Evolutionary conservation across 352 stramenopile species (phyloP), one percentile per base, ranked within the genome.

Genomic region (Globisporangium splendens): DNA sequence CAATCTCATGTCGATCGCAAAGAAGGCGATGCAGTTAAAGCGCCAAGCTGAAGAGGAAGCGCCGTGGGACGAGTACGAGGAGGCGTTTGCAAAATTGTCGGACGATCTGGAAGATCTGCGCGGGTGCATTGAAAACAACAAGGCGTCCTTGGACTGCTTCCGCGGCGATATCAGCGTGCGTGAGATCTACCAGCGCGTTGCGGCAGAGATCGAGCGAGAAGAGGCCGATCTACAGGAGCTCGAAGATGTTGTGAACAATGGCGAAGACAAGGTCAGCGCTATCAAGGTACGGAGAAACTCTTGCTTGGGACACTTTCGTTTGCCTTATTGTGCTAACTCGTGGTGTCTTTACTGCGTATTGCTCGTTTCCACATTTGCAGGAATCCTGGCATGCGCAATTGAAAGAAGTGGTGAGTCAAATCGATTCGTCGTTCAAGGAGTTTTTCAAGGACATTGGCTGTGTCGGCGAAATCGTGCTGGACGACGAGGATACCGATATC

Each of bases 361-460:
- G 14, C 15, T 38, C 46, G 13, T 43, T 11, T 50, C 54, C 31
- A 4, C 20, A 14, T n/a, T 15, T 46, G 15, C 46, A 90, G 80
- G 75, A 73, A 4, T 69, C 80, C 21, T 96, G 85, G 83, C 75
- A 94, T 58, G 59, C 56, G 1, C 69, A 83, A 33, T 66, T 96
- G 13, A 79, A 75, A 33, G 68, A 89, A 21, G 73, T 96, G n/a
- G 74, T 94, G n/a, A 46, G 56, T 11, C 66, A 92, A 42, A 95
- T 96, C 41, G 85, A 96, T 53, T 47, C 68, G 8, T 93, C 83
- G 17, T 96, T 96, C 56, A 80, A 84, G 43, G 72, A 90, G 41
- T 96, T 89, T 44, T 96, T 96, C 62, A 68, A 74, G 50, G 83
- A 95, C 48, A 93, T 96, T 56, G 87, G 87, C 8, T 94, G 86